Evolutionary conservation across 2,329 filamentous ascomycete species (phyloP), one percentile per base, ranked within the genome.

Genomic region (Biscogniauxia marginata): DNA sequence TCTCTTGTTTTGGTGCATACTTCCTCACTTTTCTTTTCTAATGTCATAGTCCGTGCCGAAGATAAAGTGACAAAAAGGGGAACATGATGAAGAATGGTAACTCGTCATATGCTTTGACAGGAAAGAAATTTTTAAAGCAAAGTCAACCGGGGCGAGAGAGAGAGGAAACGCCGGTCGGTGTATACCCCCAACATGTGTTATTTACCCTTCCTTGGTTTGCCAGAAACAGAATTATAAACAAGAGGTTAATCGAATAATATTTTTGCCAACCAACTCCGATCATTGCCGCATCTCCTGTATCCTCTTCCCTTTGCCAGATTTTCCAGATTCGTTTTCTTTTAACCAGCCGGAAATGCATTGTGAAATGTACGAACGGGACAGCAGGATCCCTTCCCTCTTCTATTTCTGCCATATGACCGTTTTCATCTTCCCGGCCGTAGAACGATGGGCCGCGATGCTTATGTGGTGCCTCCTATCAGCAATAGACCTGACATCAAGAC

Each of bases 201-300:
- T n/a, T n/a, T n/a, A n/a, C n/a, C n/a, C n/a, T n/a, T n/a, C n/a
- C n/a, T n/a, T n/a, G n/a, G n/a, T n/a, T n/a, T n/a, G n/a, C n/a
- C 2, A 39, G n/a, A 9, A 50, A 46, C 18, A 47, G 49, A 56
- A 39, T 39, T 65, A 66, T 66, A 65, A 60, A 63, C 61, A 66
- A 56, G 47, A 59, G 54, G 47, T 20, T 52, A 52, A 56, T 23
- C 30, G 9, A 39, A 54, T 48, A 16, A 52, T 24, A 30, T 50
- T 61, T 61, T 63, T 62, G 55, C 60, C 62, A 58, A 55, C 62
- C 62, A 63, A 64, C 62, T 64, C 62, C 62, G 59, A 45, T 55
- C 57, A 52, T 47, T 54, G 55, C 57, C 59, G 53, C 58, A 58
- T 25, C 55, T 34, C 48, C 48, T 50, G 48, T 50, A 39, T 50